These are phyloP conservation scores for Scorias spongiosa DNA, from an alignment of 2,329 filamentous ascomycete species.

Conservation along the genomic window DNA sequence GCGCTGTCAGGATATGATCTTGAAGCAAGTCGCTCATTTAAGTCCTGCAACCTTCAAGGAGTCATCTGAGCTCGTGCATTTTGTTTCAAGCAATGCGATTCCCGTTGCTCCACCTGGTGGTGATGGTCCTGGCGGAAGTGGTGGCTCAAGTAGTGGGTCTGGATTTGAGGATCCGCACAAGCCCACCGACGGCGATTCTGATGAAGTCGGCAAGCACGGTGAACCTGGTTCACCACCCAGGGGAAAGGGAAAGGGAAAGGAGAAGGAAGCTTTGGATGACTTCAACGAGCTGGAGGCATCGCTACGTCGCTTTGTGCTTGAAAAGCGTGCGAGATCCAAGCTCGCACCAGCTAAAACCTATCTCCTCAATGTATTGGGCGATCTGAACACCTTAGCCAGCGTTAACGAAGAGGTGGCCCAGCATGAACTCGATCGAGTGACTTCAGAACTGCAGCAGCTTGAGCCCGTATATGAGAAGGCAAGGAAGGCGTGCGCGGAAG, in stretches of 20 bases:
- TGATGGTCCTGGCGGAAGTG: constrained; percentile 35
- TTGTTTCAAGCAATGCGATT: constrained; percentile 93
- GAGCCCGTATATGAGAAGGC: constrained; percentile 76
- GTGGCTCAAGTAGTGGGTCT: constrained; percentile 16
- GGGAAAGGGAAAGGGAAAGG: constrained; percentile 64
- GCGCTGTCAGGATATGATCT: constrained; percentile 78
- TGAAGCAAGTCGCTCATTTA: constrained; percentile 76
- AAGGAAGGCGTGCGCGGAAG: constrained; percentile 61
- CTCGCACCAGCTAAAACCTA: constrained; percentile 92
- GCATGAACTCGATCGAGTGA: constrained; percentile 70
- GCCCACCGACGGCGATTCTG: constrained; percentile 35
- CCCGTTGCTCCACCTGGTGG: constrained; percentile 50
- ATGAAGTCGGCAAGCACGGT: constrained; percentile 38
- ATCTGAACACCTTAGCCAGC: constrained; percentile 65
- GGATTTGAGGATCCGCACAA: constrained; percentile 24
- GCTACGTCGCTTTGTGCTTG: constrained; percentile 79
- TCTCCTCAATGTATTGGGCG: constrained; percentile 79
- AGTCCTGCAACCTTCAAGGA: constrained; percentile 91
- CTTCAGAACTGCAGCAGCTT: constrained; percentile 61
- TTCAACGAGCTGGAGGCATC: constrained; percentile 85
- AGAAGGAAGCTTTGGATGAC: constrained; percentile 67
- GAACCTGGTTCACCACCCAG: constrained; percentile 29
- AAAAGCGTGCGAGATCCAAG: constrained; percentile 90
- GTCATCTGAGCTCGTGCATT: constrained; percentile 82
- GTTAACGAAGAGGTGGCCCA: constrained; percentile 82